Conservation (phyloP, 805 yeast genomes). For the Hemisphaericaspora nanyangensis region DNA sequence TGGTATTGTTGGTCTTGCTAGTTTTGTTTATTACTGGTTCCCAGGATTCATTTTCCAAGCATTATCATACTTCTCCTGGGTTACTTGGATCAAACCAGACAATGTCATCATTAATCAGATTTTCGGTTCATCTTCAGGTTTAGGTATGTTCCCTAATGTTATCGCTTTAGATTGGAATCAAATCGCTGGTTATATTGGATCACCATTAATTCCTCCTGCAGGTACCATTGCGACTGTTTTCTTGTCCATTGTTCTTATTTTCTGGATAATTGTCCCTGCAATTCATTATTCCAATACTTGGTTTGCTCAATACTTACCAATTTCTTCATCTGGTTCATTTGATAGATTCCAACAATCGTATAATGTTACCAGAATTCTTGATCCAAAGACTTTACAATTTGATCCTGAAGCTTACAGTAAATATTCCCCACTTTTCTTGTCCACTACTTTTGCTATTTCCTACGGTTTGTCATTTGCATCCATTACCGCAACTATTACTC, state of each 20-base stretch:
- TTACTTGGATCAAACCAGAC: slow-evolving; percentile 63
- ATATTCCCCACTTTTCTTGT: slow-evolving; percentile 62
- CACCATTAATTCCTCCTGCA: slow-evolving; percentile 65
- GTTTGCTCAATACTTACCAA: slow-evolving; percentile 59
- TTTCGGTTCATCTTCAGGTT: slow-evolving; percentile 59
- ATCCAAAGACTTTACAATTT: slow-evolving; percentile 35
- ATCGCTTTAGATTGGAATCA: slow-evolving; percentile 69
- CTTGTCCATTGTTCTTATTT: slow-evolving; percentile 41
- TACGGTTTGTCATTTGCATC: slow-evolving; percentile 61
- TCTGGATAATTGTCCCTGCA: slow-evolving; percentile 51
- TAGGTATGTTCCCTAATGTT: slow-evolving; percentile 62
- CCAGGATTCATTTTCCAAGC: slow-evolving; percentile 60
- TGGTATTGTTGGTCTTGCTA: slow-evolving; percentile 30
- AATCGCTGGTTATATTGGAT: slow-evolving; percentile 51
- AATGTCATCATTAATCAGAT: slow-evolving; percentile 60
- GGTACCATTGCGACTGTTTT: slow-evolving; percentile 46
- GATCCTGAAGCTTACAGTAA: slow-evolving; percentile 44
- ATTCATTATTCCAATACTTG: slow-evolving; percentile 53
- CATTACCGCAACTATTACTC: slow-evolving; percentile 56
- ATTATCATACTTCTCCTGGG: slow-evolving; percentile 58
- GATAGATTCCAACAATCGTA: slow-evolving; percentile 50
- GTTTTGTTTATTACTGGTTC: slow-evolving; percentile 55
- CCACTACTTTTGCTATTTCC: slow-evolving; percentile 55
- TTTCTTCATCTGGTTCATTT: slow-evolving; percentile 41
- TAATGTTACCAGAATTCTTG: slow-evolving; percentile 47